Base-by-base conservation (phyloP, 1,284 basidiomycete genomes). In the Malassezia obtusa region DNA sequence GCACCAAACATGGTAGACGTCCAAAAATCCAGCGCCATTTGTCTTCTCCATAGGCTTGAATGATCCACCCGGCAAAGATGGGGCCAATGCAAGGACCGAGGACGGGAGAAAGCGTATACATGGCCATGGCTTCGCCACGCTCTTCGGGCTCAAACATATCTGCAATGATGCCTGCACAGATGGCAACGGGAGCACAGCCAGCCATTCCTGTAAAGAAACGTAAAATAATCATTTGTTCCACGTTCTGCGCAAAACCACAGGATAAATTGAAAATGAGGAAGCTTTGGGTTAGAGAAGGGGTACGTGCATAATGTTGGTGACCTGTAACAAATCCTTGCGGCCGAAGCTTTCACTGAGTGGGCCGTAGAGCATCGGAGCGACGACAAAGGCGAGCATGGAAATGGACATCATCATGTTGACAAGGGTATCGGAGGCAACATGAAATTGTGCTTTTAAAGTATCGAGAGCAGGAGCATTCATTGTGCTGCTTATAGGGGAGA, bases 81-180 rank as follows among this genome's bases (percentile, higher is more conserved):
- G 62, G 64, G 0, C 62, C 64, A 21, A 62, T 55, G 22, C 64
- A 56, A 0, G 68, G 66, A 2, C 64, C 66, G 0, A 68, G 51
- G 12, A 70, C 38, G 1, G 64, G 74, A 0, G 83, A 82, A 4
- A 87, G 74, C 0, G 84, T 83, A 69, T 85, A 64, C n/a, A 55
- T 32, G 0, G 58, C 45, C 61, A 63, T 62, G 11, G 60, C 63
- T n/a, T 32, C 37, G 31, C 63, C 63, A 37, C 66, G 45, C 49
- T 65, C 78, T 53, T 85, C 83, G 0, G 84, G 70, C n/a, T 64
- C 69, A 80, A 82, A 88, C 32, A 83, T 77, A 69, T 88, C 86
- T 1, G 81, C 79, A 1, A 88, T 75, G 1, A 83, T 79, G 1
- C 83, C 86, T 33, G 83, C 84, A 15, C 67, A 65, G 22, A 67